Base-by-base conservation (phyloP, 805 yeast genomes). In the Saccharomyces mikatae region DNA sequence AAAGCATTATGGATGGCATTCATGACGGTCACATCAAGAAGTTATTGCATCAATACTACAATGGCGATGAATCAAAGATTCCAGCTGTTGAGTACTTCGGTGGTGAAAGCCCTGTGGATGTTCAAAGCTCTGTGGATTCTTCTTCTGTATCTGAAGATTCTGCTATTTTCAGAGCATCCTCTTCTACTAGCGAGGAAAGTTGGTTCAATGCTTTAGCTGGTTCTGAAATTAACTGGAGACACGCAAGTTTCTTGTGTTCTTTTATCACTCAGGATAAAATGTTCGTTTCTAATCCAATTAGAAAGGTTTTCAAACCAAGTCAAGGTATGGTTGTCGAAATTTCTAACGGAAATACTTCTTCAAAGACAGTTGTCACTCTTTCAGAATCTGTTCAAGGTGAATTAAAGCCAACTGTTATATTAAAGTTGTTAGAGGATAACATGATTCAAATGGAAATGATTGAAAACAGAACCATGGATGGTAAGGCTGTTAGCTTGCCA, bases 51-150 rank as follows among this genome's bases (percentile, higher is more conserved):
- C 92, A 88, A 58, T 80, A 76, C 53, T 94, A 94, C 74, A 72
- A 70, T 55, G 84, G 83, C 60, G 91, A 89, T 66, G 81, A 71
- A 54, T 74, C 90, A 22, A 76, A 75, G 62, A 85, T 94, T 64
- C 98, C 98, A 52, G 83, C 79, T 60, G 89, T 91, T 60, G 97
- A 92, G 73, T 89, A 88, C 74, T 87, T 94, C 64, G 89, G 94
- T 62, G 86, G 89, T 59, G 79, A 78, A 60, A 74, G 75, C 30
- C 81, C 83, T 54, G 71, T 79, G 48, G 72, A 66, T 41, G 70
- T 62, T 46, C 67, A 67, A 48, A 28, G 41, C 14, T 11, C 28
- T 28, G 51, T 46, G 24, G 26, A 49, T 6, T 36, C 54, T 9
- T n/a, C 54, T 6, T n/a, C 52, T 29, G 28, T 46, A 27, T 62